Evolutionary conservation across 2,329 filamentous ascomycete genomes (phyloP).

Genomic region (Claviceps digitariae): DNA sequence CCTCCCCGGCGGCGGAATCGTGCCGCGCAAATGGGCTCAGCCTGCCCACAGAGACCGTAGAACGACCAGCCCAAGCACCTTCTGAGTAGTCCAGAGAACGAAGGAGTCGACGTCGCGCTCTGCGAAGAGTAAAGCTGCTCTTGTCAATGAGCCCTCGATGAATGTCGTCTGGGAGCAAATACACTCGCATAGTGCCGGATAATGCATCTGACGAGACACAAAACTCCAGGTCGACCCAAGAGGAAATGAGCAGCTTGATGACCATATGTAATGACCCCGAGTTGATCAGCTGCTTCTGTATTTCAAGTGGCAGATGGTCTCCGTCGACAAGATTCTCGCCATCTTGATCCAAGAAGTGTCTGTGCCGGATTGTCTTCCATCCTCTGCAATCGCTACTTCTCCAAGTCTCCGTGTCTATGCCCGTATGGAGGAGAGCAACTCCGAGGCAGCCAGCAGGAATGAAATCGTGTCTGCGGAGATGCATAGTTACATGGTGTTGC

Average conservation of each 20-base stretch:
- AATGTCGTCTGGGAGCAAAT: slow-evolving; percentile 53
- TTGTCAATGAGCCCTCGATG: slow-evolving; percentile 39
- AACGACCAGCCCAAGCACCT: slow-evolving; percentile 39
- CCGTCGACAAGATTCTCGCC: slow-evolving; percentile 6
- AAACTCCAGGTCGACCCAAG: slow-evolving; percentile 33
- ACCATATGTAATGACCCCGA: slow-evolving; percentile 12
- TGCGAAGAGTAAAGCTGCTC: slow-evolving; percentile 28
- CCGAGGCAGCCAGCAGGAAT: slow-evolving; percentile 28
- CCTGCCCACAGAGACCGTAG: not conserved
- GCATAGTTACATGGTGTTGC: slow-evolving; percentile 5
- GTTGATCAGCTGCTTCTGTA: slow-evolving; percentile 18
- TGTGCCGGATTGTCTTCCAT: slow-evolving; percentile 14
- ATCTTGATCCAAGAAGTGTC: not conserved
- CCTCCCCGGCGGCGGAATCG: slow-evolving; percentile 11
- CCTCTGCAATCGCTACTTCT: not conserved
- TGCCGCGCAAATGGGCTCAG: slow-evolving; percentile 10
- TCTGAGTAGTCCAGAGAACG: slow-evolving; percentile 39
- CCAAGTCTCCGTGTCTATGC: slow-evolving; percentile 1
- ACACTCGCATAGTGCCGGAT: slow-evolving; percentile 34
- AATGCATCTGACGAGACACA: slow-evolving; percentile 8
- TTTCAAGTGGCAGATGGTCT: slow-evolving; percentile 7
- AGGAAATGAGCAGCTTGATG: slow-evolving; percentile 18
- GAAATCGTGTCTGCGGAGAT: slow-evolving; percentile 13
- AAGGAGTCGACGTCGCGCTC: slow-evolving; percentile 35
- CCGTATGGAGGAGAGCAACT: slow-evolving; percentile 9